Evolutionary conservation across 108 stramenopile genomes (phyloP).

Genomic region (Cyclotella distinguenda): DNA sequence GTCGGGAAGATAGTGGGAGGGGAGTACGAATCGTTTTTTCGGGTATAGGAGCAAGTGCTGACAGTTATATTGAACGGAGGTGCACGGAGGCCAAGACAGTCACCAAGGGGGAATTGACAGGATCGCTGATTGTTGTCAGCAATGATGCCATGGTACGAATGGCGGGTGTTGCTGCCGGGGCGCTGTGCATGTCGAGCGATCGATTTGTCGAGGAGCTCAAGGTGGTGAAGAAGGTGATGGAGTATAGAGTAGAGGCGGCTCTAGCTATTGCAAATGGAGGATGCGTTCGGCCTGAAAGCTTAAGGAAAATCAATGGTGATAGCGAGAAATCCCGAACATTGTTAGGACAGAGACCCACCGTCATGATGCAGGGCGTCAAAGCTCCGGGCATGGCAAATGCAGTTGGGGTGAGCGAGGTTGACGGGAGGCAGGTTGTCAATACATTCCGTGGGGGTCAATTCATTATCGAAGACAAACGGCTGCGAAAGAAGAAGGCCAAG

Average conservation of each 20-base stretch:
- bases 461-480: constrained; percentile 70
- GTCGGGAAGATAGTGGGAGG: constrained; percentile 49
- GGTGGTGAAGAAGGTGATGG: constrained; percentile 65
- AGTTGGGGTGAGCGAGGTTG: constrained; percentile 36
- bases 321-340: neutral
- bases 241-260: constrained; percentile 74
- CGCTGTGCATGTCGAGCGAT: constrained; percentile 70
- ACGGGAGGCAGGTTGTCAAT: constrained; percentile 32
- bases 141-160: constrained; percentile 82
- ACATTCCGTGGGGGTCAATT: constrained; percentile 55
- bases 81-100: constrained; percentile 72
- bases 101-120: constrained; percentile 63
- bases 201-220: constrained; percentile 81
- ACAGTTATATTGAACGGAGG: constrained; percentile 75
- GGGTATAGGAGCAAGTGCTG: constrained; percentile 71
- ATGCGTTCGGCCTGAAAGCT: constrained; percentile 60
- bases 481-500: constrained; percentile 36
- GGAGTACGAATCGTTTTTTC: constrained; percentile 72
- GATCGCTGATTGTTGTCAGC: constrained; percentile 72
- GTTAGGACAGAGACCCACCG: neutral
- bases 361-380: constrained; percentile 35
- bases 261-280: constrained; percentile 70
- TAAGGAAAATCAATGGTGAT: constrained; percentile 42
- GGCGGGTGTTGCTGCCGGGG: constrained; percentile 71
- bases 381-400: constrained; percentile 18